phyloP scores from a whole-genome alignment of 2,329 filamentous ascomycete species.

The Triangularia setosa region DNA sequence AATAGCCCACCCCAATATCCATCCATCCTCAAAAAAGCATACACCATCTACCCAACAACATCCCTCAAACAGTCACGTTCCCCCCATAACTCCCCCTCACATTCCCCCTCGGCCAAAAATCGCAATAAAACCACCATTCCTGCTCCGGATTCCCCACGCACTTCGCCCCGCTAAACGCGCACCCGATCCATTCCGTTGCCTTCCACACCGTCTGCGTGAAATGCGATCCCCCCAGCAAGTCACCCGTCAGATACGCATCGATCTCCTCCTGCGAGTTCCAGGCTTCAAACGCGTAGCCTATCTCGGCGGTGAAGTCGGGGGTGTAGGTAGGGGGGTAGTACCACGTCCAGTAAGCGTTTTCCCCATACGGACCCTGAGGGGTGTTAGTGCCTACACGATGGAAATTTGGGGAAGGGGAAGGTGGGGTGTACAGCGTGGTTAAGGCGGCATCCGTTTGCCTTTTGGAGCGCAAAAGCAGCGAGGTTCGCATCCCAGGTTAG shows the following conservation, averaged over 20 bases:
- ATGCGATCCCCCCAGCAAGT: slow-evolving; percentile 6
- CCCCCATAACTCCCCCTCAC: slow-evolving; percentile 7
- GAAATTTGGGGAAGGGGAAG: background rate
- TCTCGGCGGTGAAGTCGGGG: slow-evolving; percentile 11
- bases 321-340: background rate
- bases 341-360: slow-evolving; percentile 19
- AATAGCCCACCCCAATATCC: background rate
- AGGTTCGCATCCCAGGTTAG: slow-evolving; percentile 7
- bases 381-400: background rate
- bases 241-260: slow-evolving; percentile 7
- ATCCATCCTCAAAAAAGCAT: background rate
- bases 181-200: slow-evolving; percentile 14
- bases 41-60: too few species aligned
- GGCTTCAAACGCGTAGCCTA: slow-evolving; percentile 8
- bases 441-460: slow-evolving; percentile 5
- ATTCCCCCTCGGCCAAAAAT: slow-evolving; percentile 19
- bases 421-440: slow-evolving; percentile 1
- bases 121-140: slow-evolving; percentile 22
- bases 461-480: background rate
- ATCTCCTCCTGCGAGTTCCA: slow-evolving; percentile 15
- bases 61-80: slow-evolving; percentile 11
- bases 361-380: slow-evolving; percentile 18
- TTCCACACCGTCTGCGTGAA: slow-evolving; percentile 23
- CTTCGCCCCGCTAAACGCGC: slow-evolving; percentile 16
- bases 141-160: slow-evolving; percentile 13